phyloP scores from a whole-genome alignment of 2,329 filamentous ascomycete species.

The Aspergillus quadricinctus region DNA sequence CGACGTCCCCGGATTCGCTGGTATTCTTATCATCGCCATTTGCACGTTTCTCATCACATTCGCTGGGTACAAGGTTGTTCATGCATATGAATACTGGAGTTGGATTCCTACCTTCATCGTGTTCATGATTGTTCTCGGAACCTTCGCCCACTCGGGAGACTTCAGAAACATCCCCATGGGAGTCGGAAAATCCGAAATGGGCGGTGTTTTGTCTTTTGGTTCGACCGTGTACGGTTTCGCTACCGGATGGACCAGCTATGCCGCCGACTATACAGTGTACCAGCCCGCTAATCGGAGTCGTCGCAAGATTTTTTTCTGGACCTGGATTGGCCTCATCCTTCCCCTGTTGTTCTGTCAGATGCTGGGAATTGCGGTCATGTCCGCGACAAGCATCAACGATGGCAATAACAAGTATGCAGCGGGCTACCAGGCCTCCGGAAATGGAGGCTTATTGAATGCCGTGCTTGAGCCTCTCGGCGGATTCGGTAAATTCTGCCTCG shows the following conservation, averaged over 20 bases:
- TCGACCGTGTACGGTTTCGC: slow-evolving; percentile 64
- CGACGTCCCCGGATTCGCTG: slow-evolving; percentile 66
- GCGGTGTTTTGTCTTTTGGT: slow-evolving; percentile 61
- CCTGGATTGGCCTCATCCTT: slow-evolving; percentile 64
- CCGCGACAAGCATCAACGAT: slow-evolving; percentile 55
- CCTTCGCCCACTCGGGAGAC: slow-evolving; percentile 62
- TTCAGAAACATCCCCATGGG: slow-evolving; percentile 61
- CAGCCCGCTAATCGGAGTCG: slow-evolving; percentile 61
- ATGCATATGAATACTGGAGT: slow-evolving; percentile 69
- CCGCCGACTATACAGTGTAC: slow-evolving; percentile 77
- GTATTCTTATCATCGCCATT: slow-evolving; percentile 68
- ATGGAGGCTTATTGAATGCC: slow-evolving; percentile 63
- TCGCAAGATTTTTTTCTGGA: slow-evolving; percentile 62
- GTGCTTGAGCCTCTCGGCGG: slow-evolving; percentile 61
- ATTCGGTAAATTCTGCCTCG: slow-evolving; percentile 69
- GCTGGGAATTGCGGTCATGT: slow-evolving; percentile 66
- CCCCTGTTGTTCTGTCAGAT: slow-evolving; percentile 71
- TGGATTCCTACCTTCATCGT: slow-evolving; percentile 71
- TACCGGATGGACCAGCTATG: slow-evolving; percentile 69
- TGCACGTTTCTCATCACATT: slow-evolving; percentile 66
- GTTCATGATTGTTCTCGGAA: slow-evolving; percentile 66
- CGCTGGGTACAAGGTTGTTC: slow-evolving; percentile 72
- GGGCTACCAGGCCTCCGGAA: slow-evolving; percentile 54
- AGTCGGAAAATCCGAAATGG: slow-evolving; percentile 56
- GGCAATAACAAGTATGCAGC: slow-evolving; percentile 52